These are phyloP conservation scores for Nemania bipapillata DNA, from an alignment of 2,329 filamentous ascomycete species.

Conservation along the genomic window DNA sequence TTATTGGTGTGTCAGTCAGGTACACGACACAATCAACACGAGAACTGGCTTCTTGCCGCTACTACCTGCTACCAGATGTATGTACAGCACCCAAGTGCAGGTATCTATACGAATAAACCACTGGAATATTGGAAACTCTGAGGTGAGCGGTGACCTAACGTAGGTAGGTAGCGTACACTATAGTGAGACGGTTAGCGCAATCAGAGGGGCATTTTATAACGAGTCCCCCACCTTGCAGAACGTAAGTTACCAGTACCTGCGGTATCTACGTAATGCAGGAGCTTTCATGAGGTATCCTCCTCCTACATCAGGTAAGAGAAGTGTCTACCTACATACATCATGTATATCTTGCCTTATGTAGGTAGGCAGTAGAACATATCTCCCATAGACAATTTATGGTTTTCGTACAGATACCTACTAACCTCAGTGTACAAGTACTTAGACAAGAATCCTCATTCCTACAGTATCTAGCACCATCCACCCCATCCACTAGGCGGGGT, in stretches of 20 bases:
- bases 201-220: slow-evolving; percentile 1
- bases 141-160: slow-evolving; percentile 12
- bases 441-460: slow-evolving; percentile 5
- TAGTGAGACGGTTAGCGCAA: slow-evolving; percentile 22
- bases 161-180: background rate
- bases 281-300: background rate
- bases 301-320: no score
- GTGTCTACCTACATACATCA: no score
- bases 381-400: background rate
- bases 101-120: slow-evolving; percentile 16
- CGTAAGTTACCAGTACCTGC: slow-evolving; percentile 4
- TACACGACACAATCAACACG: background rate
- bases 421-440: background rate
- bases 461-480: no score
- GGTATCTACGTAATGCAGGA: background rate
- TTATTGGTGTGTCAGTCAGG: background rate
- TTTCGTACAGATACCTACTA: background rate
- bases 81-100: background rate
- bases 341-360: no score
- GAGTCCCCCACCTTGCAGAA: background rate
- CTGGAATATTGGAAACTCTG: background rate
- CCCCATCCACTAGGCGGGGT: slow-evolving; percentile 14
- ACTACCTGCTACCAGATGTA: slow-evolving; percentile 1
- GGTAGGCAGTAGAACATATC: no score
- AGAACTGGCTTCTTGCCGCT: slow-evolving; percentile 1